Evolutionary conservation across 2,329 filamentous ascomycete genomes (phyloP), one percentile per base, ranked within the genome.

Genomic region (Penicillium sp.): DNA sequence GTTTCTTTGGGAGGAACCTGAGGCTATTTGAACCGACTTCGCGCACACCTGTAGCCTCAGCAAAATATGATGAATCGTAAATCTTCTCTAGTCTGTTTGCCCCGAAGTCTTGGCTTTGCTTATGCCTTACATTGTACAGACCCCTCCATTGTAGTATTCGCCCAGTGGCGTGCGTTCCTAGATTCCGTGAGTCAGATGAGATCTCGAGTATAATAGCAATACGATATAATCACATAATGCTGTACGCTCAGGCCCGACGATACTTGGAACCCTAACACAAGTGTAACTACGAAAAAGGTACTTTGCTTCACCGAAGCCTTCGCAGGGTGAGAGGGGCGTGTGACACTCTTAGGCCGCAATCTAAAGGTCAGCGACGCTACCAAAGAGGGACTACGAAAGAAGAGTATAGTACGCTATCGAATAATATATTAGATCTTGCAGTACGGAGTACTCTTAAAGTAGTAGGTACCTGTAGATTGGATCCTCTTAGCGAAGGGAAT

Each of bases 131-230:
- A 18, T 4, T 27, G 24, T 27, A 27, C 24, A 27, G n/a, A 38
- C 38, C 38, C 38, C 38, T 40, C 38, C 34, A 36, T 36, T 2
- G 13, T 3, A n/a, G 44, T 46, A 27, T 42, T 47, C 43, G 59
- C 58, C 66, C 65, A 69, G 63, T 67, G 55, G 63, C 55, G 56
- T 52, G 55, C 50, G 62, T 65, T 69, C 63, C 65, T 67, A 54
- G 18, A 59, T 58, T 60, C 60, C 63, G 66, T 59, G 54, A 56
- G 57, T 60, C 58, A 59, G 56, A 62, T 53, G 59, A 56, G 24
- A 18, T 40, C 24, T 24, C 34, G 18, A 14, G 16, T 16, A 32
- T 22, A 21, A 21, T 18, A n/a, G 7, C 16, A 18, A 40, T 47
- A 47, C 44, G 32, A 47, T 27, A 24, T 38, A 16, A 47, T 47